Percentiles rank a stretch among this genome's conserved stretches.
Evolutionary conservation across 139 green algal species (phyloP).

Genomic region (Asterochloris sp.): DNA sequence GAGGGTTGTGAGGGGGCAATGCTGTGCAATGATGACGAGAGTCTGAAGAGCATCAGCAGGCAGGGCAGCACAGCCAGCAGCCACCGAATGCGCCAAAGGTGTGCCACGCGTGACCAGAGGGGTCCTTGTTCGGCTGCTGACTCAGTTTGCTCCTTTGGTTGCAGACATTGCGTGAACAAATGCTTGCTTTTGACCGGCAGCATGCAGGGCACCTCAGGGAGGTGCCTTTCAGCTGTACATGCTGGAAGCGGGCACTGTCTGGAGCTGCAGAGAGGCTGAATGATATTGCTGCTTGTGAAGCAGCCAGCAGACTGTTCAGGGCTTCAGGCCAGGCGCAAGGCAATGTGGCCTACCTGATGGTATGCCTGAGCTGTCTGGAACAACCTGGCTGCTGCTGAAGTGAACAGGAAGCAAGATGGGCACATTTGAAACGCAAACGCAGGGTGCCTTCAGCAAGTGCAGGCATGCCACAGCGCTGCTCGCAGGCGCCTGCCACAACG

Average conservation of each 20-base stretch:
- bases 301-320: no score
- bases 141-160: no score
- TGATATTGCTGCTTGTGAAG: no score
- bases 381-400: background rate
- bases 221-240: no score
- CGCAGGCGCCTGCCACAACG: no score
- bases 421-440: background rate
- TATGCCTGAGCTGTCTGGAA: no score
- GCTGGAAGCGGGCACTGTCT: no score
- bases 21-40: constrained; percentile 24
- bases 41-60: background rate
- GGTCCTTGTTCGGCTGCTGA: background rate
- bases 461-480: background rate
- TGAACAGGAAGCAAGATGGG: background rate
- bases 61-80: constrained; percentile 5
- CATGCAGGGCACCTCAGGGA: background rate
- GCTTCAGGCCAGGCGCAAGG: no score
- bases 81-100: background rate
- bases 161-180: background rate
- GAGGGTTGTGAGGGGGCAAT: constrained; percentile 22
- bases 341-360: no score
- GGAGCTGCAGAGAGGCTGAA: no score
- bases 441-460: background rate
- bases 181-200: background rate
- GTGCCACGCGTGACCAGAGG: background rate